Evolutionary conservation across 1,139 yeast species (phyloP), one percentile per base, ranked within the genome.

Genomic region (Meyerozyma athensensis): DNA sequence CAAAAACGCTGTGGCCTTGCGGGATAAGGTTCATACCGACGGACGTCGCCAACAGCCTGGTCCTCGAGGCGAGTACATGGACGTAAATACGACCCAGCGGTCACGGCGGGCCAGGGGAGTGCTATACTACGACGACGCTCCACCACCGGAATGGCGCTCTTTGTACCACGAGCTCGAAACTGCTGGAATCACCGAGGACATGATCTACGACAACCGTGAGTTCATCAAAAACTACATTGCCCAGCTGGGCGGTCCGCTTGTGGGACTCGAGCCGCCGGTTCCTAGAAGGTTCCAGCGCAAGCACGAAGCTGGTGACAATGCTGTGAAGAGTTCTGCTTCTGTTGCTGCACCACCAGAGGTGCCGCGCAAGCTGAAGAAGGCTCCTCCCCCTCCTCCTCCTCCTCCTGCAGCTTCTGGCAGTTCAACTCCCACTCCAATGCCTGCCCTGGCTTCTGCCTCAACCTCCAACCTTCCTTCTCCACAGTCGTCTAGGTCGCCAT

Each of bases 141-240:
- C 95, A 1, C 95, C 95, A 6, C 82, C 85, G 4, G 95, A 86
- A 57, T 86, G 95, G 96, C 62, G 90, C 34, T 69, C 84, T 2
- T 69, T 87, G 39, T 85, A 86, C 47, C 65, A 76, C 5, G 92
- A 84, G 53, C 68, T 87, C 40, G 94, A 81, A 26, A 69, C 76
- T 16, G 84, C 85, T 38, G 96, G 96, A 0, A 86, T 87, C 41
- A 63, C 89, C 0, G 95, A 86, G 52, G 95, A 86, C 49, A 84
- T 85, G 90, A 86, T 87, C 58, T 94, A 92, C 1, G 94, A 85
- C 43, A 85, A 86, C 53, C 70, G 89, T 44, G 86, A 83, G 44
- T 86, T 86, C 54, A 86, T 86, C 49, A 86, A 85, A 56, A 81
- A 79, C 40, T 86, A 84, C 52, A 84, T 86, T 45, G 64, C 79